A percentile compares a stretch with the other conserved stretches of the same genome.
These are phyloP conservation scores for Hymenoscyphus scutula DNA, from an alignment of 2,329 filamentous ascomycete species.

Conservation along the genomic window DNA sequence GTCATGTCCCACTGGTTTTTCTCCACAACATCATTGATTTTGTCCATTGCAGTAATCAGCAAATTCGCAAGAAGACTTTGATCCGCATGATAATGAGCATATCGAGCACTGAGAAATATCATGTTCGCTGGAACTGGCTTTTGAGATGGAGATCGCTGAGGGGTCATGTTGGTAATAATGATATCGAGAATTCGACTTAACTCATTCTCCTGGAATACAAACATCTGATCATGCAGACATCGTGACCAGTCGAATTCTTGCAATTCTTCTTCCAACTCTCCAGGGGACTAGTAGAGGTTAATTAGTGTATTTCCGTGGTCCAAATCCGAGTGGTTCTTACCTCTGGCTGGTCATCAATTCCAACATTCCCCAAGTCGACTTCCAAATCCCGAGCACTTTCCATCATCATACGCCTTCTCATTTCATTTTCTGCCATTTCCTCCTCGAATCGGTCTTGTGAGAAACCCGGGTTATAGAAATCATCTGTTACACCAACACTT, in stretches of 20 bases:
- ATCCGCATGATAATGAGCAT: conserved; percentile 94
- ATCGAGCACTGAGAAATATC: conserved; percentile 90
- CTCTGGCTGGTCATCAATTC: conserved; percentile 93
- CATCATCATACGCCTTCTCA: conserved; percentile 98
- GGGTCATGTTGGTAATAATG: conserved; percentile 96
- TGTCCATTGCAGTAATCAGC: conserved; percentile 83
- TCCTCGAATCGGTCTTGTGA: conserved; percentile 94
- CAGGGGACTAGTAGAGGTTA: conserved; percentile 51
- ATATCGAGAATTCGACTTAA: conserved; percentile 90
- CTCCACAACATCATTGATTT: conserved; percentile 97
- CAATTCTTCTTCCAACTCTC: conserved; percentile 82
- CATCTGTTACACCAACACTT: conserved; percentile 73
- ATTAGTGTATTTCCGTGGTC: conserved; percentile 33
- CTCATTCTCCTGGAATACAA: conserved; percentile 95
- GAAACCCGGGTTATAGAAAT: conserved; percentile 92
- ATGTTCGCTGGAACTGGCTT: conserved; percentile 98
- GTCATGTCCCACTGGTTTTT: conserved; percentile 99
- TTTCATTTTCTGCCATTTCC: conserved; percentile 93
- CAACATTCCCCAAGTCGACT: conserved; percentile 92
- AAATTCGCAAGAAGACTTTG: conserved; percentile 78
- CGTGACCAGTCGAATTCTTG: conserved; percentile 96
- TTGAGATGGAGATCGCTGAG: conserved; percentile 91
- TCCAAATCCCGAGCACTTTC: conserved; percentile 96
- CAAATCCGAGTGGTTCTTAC: conserved; percentile 46
- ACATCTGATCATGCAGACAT: conserved; percentile 98